phyloP scores from a whole-genome alignment of 2,329 filamentous ascomycete species.

The Tolypocladium tundrense region DNA sequence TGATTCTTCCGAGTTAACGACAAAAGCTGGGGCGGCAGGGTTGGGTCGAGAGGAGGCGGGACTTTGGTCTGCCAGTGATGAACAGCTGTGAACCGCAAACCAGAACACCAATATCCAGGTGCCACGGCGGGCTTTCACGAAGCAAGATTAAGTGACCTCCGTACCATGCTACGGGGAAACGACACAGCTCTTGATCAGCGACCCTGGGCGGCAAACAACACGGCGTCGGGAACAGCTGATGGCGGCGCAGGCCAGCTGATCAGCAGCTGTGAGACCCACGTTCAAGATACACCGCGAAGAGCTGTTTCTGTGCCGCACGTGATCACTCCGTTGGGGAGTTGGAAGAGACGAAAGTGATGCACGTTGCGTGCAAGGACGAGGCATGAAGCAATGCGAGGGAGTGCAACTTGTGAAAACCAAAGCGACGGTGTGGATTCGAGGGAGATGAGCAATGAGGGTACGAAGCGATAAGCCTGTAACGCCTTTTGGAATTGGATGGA shows the following conservation, averaged over 20 bases:
- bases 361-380: background rate
- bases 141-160: background rate
- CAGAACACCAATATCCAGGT: background rate
- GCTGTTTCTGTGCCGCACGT: background rate
- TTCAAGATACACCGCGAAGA: background rate
- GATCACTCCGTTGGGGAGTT: background rate
- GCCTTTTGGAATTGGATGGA: background rate
- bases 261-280: background rate
- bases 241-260: background rate
- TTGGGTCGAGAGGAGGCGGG: background rate
- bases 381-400: background rate
- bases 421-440: background rate
- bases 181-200: background rate
- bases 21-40: background rate
- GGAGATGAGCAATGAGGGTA: too few relatives aligned
- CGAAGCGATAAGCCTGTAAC: too few relatives aligned
- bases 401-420: background rate
- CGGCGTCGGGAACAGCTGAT: background rate
- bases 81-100: background rate
- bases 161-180: background rate
- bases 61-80: background rate
- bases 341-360: background rate
- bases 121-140: background rate
- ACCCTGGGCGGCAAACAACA: background rate
- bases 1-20: background rate